Conservation (phyloP, 768 basidiomycete species). For the Lanmaoa rubissima region DNA sequence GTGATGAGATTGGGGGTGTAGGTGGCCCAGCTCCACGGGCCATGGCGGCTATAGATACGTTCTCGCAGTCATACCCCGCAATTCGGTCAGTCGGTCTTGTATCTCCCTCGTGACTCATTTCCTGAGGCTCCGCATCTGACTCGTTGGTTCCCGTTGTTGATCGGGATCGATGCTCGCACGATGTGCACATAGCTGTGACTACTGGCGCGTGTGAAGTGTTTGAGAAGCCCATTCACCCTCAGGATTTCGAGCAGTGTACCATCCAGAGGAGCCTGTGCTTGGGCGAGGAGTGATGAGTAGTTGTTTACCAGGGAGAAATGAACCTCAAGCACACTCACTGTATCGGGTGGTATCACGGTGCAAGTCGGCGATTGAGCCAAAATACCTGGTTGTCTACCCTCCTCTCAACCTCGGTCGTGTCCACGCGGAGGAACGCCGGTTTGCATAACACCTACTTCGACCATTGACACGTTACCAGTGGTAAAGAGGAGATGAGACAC, state of each 20-base stretch:
- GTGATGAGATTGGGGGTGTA: background rate
- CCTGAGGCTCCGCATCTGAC: background rate
- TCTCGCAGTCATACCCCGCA: background rate
- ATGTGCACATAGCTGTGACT: background rate
- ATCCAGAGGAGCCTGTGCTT: background rate
- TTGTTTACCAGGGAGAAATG: background rate
- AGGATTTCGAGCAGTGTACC: background rate
- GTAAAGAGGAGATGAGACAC: too few relatives aligned
- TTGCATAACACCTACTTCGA: too few relatives aligned
- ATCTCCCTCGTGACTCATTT: slow-evolving; percentile 9
- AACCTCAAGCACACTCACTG: background rate
- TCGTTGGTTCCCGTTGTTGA: slow-evolving; percentile 2
- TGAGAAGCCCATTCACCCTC: background rate
- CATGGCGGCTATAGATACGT: background rate
- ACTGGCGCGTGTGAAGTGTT: background rate
- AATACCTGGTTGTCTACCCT: background rate
- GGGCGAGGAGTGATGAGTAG: background rate
- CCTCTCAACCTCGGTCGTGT: background rate
- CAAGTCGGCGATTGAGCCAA: background rate
- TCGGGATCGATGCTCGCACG: slow-evolving; percentile 1
- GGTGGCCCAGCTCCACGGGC: background rate
- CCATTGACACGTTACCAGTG: background rate
- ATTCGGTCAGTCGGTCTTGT: background rate
- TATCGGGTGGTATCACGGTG: background rate
- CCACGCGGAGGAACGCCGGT: background rate